Evolutionary conservation across 129 eudicot genomes (phyloP).

Genomic region (Chrysanthemum lavandulifolium): DNA sequence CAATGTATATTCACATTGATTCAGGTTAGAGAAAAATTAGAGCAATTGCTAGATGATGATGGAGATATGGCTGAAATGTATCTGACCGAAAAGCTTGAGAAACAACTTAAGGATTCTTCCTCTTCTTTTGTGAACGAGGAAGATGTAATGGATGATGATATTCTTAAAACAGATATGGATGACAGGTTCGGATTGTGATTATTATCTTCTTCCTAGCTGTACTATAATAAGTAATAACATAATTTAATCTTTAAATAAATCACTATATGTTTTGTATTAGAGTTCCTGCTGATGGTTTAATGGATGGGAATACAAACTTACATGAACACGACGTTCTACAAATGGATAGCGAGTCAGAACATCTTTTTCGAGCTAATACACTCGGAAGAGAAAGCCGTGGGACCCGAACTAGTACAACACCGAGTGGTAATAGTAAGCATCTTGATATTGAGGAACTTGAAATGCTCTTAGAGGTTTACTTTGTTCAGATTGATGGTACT

Average conservation of each 20-base stretch:
- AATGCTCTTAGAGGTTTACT: conserved; percentile 62
- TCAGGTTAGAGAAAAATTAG: conserved; percentile 66
- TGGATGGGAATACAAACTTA: conserved; percentile 6
- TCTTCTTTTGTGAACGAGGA: conserved; percentile 36
- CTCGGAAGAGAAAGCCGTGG: conserved; percentile 36
- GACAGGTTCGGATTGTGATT: conserved; percentile 18
- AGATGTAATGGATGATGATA: conserved; percentile 34
- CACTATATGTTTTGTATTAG: neutral
- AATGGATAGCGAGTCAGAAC: conserved; percentile 21
- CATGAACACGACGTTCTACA: conserved; percentile 19
- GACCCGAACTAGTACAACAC: conserved; percentile 37
- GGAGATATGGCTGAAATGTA: conserved; percentile 74
- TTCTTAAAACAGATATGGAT: conserved; percentile 31
- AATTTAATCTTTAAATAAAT: neutral
- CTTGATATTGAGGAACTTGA: conserved; percentile 58
- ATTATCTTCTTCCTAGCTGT: neutral
- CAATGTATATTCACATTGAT: no score
- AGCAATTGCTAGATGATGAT: conserved; percentile 62
- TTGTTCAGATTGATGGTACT: conserved; percentile 62
- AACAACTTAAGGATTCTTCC: conserved; percentile 34
- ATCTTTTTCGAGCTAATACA: conserved; percentile 22
- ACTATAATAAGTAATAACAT: neutral
- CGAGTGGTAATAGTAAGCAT: conserved; percentile 33
- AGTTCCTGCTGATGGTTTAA: conserved; percentile 17
- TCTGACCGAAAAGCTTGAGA: conserved; percentile 48